phyloP scores from a whole-genome alignment of 257 asterid genomes.

The Jacaranda mimosifolia region DNA sequence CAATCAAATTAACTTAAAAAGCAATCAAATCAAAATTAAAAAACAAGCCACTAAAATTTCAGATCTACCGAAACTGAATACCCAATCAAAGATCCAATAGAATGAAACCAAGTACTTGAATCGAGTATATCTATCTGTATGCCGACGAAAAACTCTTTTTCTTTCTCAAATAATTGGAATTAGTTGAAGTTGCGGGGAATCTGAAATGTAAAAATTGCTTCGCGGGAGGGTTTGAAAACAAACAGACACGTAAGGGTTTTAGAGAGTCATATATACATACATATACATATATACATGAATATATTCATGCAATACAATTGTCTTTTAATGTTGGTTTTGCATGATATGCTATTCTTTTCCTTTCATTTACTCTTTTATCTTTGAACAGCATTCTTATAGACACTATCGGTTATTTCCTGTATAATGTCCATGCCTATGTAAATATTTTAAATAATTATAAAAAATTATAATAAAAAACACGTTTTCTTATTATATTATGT shows the following conservation, averaged over 20 bases:
- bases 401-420: too few species aligned
- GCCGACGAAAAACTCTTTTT: slow-evolving; percentile 31
- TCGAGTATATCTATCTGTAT: slow-evolving; percentile 25
- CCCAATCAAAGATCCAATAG: slow-evolving; percentile 48
- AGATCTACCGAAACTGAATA: slow-evolving; percentile 53
- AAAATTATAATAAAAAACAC: too few species aligned
- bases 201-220: slow-evolving; percentile 39
- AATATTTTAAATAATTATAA: too few species aligned
- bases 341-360: neutral
- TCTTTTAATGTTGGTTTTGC: neutral
- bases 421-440: too few species aligned
- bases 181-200: slow-evolving; percentile 25
- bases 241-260: slow-evolving; percentile 51
- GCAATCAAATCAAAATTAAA: slow-evolving; percentile 42
- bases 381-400: too few species aligned
- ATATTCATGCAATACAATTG: neutral
- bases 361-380: neutral
- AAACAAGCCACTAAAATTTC: slow-evolving; percentile 32
- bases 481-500: too few species aligned
- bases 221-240: slow-evolving; percentile 77
- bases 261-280: slow-evolving; percentile 34
- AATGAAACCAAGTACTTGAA: slow-evolving; percentile 35
- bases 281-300: slow-evolving; percentile 33
- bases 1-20: slow-evolving; percentile 37
- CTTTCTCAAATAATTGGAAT: slow-evolving; percentile 31